A percentile compares a stretch with the other conserved stretches of the same genome.
Conservation (phyloP, 2,329 filamentous ascomycete genomes). For the Penicillium brevicompactum region DNA sequence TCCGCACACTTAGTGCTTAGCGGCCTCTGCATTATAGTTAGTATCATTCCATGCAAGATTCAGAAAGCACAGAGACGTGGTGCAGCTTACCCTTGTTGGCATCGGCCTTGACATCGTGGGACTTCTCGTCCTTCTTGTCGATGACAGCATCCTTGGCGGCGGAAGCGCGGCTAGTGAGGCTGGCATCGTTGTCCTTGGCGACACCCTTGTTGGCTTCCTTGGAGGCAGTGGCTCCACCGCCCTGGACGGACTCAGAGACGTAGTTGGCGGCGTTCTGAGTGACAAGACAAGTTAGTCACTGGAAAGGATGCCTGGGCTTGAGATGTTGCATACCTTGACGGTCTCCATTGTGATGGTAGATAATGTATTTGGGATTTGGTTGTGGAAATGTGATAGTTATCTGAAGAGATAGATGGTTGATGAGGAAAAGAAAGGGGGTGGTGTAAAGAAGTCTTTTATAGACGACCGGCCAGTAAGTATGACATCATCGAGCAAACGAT, state of each 20-base stretch:
- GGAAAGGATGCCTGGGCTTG: neutral
- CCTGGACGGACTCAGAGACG: constrained; percentile 65
- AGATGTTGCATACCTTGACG: constrained; percentile 2
- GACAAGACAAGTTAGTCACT: neutral
- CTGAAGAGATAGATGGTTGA: neutral
- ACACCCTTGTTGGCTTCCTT: constrained; percentile 71
- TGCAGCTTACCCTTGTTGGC: constrained; percentile 8
- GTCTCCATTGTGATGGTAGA: constrained; percentile 8
- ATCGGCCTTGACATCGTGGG: constrained; percentile 44
- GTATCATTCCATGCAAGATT: neutral
- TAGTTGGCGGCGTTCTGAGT: constrained; percentile 66
- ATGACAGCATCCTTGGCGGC: constrained; percentile 53
- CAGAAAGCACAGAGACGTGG: too few relatives aligned
- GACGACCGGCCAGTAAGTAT: neutral
- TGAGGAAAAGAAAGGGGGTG: neutral
- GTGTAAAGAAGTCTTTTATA: neutral
- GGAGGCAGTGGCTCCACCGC: constrained; percentile 56
- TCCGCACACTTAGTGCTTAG: constrained; percentile 1
- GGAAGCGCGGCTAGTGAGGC: constrained; percentile 54
- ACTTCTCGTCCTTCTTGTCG: constrained; percentile 56
- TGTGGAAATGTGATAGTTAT: neutral
- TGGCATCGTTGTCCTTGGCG: constrained; percentile 62
- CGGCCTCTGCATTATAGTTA: constrained; percentile 3
- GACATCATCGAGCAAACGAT: neutral
- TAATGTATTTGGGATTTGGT: neutral